Base-by-base conservation (phyloP, 176 grass and related monocot species). In the Aechmea fasciata region DNA sequence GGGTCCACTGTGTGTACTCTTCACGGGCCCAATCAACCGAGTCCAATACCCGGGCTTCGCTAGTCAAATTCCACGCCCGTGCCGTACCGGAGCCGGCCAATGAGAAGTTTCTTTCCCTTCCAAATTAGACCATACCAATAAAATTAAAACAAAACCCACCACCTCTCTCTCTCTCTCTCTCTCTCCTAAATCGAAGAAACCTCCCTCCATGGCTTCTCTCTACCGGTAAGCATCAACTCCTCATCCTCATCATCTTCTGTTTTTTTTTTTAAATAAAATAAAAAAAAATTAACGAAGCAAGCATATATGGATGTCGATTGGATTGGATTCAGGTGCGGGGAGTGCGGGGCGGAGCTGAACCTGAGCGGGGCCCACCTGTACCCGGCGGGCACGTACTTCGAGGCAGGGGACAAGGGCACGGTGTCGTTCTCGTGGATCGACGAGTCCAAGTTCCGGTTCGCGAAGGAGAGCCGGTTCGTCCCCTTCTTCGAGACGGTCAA, bases 351-450 rank as follows among this genome's bases (percentile, higher is more conserved):
- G 29, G 89, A 87, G 49, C 86, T 92, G 83, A 96, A 96, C 69
- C 81, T 92, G 29, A 81, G 78, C 70, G 81, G 76, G 25, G 76
- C 83, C 15, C 83, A 96, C 68, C 52, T 89, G 50, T 96, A 85
- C 80, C 83, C 93, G 19, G 70, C 73, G 65, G 79, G 77, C 14
- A 28, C 78, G 8, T 91, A 83, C 73, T 96, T 96, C 71, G 93
- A 92, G 76, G 86, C 88, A 4, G 88, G 93, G 13, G 89, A 87
- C 88, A 96, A 89, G 93, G 90, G 90, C 29, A 96, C 86, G 53
- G 71, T 96, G 33, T 96, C 93, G 78, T 96, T 96, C 76, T 81
- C 73, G 55, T 96, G 88, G 93, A 82, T 85, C 67, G 89, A 96
- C 67, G 86, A 89, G 67, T 84, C 86, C 51, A 83, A 73, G 52